A percentile compares a stretch with the other conserved stretches of the same genome.
Conservation (phyloP, 228 moss, liverwort and hornwort species). For the Sphagnum fallax region DNA sequence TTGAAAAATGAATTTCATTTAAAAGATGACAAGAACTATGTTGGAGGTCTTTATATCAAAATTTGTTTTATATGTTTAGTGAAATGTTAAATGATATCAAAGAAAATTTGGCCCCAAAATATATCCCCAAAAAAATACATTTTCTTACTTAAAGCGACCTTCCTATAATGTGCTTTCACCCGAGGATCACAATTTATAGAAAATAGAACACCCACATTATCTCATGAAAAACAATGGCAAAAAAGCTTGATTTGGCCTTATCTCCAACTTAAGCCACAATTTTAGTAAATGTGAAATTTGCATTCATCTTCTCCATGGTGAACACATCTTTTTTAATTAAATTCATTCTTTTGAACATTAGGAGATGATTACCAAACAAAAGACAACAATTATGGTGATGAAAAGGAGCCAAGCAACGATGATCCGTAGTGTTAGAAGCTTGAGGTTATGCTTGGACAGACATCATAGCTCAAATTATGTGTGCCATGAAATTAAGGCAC, state of each 20-base stretch:
- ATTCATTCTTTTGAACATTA: slow-evolving; percentile 51
- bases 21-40: too few relatives aligned
- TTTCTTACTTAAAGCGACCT: too few relatives aligned
- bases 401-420: slow-evolving; percentile 71
- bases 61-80: too few relatives aligned
- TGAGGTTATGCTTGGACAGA: slow-evolving; percentile 21
- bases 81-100: too few relatives aligned
- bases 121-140: too few relatives aligned
- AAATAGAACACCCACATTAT: slow-evolving; percentile 27
- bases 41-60: too few relatives aligned
- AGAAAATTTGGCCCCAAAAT: too few relatives aligned
- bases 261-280: slow-evolving; percentile 61
- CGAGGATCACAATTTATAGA: too few relatives aligned
- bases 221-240: slow-evolving; percentile 82
- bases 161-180: too few relatives aligned
- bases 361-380: slow-evolving; percentile 49
- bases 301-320: slow-evolving; percentile 65
- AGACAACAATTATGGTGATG: slow-evolving; percentile 50
- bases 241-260: slow-evolving; percentile 70
- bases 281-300: slow-evolving; percentile 53
- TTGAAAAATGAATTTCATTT: too few relatives aligned
- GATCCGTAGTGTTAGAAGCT: slow-evolving; percentile 17
- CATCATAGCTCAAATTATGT: slow-evolving; percentile 59
- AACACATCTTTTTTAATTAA: slow-evolving; percentile 44
- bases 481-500: slow-evolving; percentile 39